Evolutionary conservation across 768 basidiomycete genomes (phyloP).

Genomic region (Fibroporia radiculosa): DNA sequence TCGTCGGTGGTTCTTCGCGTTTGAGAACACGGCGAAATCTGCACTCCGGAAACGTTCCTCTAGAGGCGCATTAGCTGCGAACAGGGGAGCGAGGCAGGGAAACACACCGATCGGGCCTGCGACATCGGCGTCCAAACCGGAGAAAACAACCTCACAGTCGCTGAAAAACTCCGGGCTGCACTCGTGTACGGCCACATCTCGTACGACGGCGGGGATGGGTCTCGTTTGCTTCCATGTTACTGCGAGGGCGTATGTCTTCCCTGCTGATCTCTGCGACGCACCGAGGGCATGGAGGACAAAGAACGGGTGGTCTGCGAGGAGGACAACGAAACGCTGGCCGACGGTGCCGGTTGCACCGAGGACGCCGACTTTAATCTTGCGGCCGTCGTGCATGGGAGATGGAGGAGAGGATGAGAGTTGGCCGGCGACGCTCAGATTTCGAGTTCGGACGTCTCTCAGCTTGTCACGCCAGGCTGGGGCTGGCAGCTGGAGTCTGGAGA

Average conservation of each 20-base stretch:
- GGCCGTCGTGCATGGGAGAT: conserved; percentile 12
- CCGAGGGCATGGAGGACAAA: conserved; percentile 83
- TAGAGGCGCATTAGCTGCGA: conserved; percentile 25
- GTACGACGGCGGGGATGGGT: conserved; percentile 61
- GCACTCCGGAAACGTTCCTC: conserved; percentile 82
- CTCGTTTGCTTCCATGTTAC: conserved; percentile 84
- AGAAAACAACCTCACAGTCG: conserved; percentile 85
- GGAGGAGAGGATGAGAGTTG: too few relatives aligned
- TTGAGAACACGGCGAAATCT: conserved; percentile 90
- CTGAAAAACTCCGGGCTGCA: conserved; percentile 73
- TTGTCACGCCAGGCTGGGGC: too few relatives aligned
- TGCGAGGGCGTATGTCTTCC: conserved; percentile 67
- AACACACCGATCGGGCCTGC: conserved; percentile 88
- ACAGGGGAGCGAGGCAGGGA: too few relatives aligned
- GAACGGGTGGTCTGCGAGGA: conserved; percentile 85
- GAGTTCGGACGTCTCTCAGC: too few relatives aligned
- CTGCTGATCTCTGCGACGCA: conserved; percentile 82
- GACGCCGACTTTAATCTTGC: conserved; percentile 53
- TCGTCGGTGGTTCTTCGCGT: conserved; percentile 92
- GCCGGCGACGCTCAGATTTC: too few relatives aligned
- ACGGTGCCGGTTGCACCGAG: conserved; percentile 92
- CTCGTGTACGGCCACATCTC: conserved; percentile 59
- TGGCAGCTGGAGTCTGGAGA: too few relatives aligned
- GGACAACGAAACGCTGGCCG: conserved; percentile 89
- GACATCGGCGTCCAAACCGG: conserved; percentile 91